Evolutionary conservation across 2,329 filamentous ascomycete genomes (phyloP).

Genomic region (Furcasterigmium furcatum): DNA sequence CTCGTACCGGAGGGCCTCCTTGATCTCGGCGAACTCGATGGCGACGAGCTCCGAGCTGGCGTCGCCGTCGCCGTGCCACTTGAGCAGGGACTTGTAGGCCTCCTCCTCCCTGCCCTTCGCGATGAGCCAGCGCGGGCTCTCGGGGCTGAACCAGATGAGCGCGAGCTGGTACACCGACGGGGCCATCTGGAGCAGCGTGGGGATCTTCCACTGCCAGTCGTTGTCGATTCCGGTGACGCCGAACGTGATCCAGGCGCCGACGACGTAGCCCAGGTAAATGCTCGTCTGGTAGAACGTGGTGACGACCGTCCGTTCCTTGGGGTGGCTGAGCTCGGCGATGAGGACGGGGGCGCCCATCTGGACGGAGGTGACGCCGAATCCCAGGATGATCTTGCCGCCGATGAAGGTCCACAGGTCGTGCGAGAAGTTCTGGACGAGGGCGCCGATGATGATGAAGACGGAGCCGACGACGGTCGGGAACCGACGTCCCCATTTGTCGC

Average conservation of each 20-base stretch:
- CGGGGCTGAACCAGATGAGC: conserved; percentile 49
- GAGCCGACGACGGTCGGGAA: conserved; percentile 30
- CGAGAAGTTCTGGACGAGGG: conserved; percentile 29
- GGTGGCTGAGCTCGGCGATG: conserved; percentile 37
- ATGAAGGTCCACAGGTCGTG: conserved; percentile 31
- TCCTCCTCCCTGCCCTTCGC: conserved; percentile 45
- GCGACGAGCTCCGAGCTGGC: conserved; percentile 38
- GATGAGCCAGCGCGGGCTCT: conserved; percentile 57
- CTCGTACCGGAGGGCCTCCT: conserved; percentile 41
- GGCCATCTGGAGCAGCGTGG: conserved; percentile 47
- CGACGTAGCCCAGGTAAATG: conserved; percentile 33
- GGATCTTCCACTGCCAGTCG: conserved; percentile 49
- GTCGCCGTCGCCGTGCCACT: conserved; percentile 48
- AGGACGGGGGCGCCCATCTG: conserved; percentile 38
- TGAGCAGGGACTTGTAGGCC: conserved; percentile 45
- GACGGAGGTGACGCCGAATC: conserved; percentile 30
- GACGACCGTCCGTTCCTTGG: conserved; percentile 32
- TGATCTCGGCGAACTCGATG: conserved; percentile 47
- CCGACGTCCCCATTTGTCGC: conserved; percentile 28
- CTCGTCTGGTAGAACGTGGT: conserved; percentile 37
- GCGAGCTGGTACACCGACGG: conserved; percentile 37
- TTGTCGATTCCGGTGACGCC: conserved; percentile 19
- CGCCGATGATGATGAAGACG: conserved; percentile 32
- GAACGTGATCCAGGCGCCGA: conserved; percentile 33
- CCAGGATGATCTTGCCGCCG: conserved; percentile 32